Evolutionary conservation across 2,329 filamentous ascomycete genomes (phyloP).

Genomic region (Botryosphaeria agaves): DNA sequence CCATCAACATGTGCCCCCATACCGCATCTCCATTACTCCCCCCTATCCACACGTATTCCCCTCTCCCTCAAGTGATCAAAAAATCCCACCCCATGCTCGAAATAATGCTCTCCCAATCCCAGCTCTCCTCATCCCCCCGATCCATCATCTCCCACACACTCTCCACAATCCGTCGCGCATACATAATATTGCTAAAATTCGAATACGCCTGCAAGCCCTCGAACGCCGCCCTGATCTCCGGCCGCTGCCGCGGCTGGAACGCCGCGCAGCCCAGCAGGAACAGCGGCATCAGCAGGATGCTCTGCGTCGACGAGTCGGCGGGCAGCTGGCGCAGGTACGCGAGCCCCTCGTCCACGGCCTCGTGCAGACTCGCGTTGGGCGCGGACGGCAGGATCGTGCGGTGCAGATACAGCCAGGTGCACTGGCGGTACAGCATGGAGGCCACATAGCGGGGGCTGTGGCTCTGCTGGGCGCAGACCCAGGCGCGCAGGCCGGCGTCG

Average conservation of each 20-base stretch:
- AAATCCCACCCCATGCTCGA: constrained; percentile 41
- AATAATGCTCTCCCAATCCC: constrained; percentile 48
- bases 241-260: constrained; percentile 35
- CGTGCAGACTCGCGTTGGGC: constrained; percentile 36
- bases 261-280: constrained; percentile 45
- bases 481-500: constrained; percentile 54
- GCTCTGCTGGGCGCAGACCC: constrained; percentile 44
- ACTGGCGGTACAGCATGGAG: constrained; percentile 43
- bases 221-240: constrained; percentile 37
- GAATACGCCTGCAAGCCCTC: constrained; percentile 37
- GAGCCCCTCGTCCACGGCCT: constrained; percentile 41
- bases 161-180: constrained; percentile 36
- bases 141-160: constrained; percentile 45
- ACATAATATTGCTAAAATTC: constrained; percentile 38
- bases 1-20: too few relatives aligned
- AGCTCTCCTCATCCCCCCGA: constrained; percentile 32
- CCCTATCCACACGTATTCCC: neutral
- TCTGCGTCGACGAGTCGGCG: constrained; percentile 36
- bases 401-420: constrained; percentile 45
- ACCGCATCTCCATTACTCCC: too few relatives aligned
- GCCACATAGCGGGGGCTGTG: constrained; percentile 36
- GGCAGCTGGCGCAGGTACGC: constrained; percentile 37
- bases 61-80: constrained; percentile 30
- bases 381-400: constrained; percentile 40
- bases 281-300: constrained; percentile 41